Base-by-base conservation (phyloP, 805 yeast species). In the Lipomyces anomalus region DNA sequence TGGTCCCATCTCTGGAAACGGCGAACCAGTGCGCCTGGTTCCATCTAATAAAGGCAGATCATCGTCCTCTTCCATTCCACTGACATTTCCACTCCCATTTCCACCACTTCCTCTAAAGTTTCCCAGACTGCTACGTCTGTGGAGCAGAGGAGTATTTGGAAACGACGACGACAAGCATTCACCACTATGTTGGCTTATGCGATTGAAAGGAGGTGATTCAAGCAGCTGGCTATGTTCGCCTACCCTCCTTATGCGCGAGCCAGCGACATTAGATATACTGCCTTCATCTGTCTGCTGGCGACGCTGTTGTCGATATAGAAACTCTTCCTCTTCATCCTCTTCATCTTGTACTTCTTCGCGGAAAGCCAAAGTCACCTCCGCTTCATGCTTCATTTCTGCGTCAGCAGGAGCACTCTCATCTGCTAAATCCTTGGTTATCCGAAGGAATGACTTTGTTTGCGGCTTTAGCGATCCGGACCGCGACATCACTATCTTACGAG, bases 311-410 rank as follows among this genome's bases (percentile, higher is more conserved):
- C 30, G 30, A 13, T 26, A 26, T 13, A 26, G 30, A 9, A 41
- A 48, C 2, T 44, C 44, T 9, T 50, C 53, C 17, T 48, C 49
- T 29, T 48, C 47, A 17, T 50, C 53, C 9, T 37, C 43, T 11
- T 37, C 35, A 11, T 16, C 23, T 28, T 20, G 42, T 3, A 24
- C 34, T 9, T 43, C 53, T 1, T 42, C 53, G 18, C 56, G 35
- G n/a, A 55, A 44, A 20, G 58, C 48, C 39, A 43, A 29, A 22
- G 58, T 55, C 20, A 55, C 52, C 16, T 54, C 59, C 1, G 58
- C 58, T 26, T 55, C 59, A 18, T 42, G 50, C 40, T 52, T 48
- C 28, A 55, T 45, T 33, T 55, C 59, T 11, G 53, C 57, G 11
- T 50, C 59, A 6, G 39, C 51, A 5, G 59, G 59, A 22, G 57